Evolutionary conservation across 148 eudicot genomes (phyloP), one percentile per base, ranked within the genome.

Genomic region (Dianthus caryophyllus): DNA sequence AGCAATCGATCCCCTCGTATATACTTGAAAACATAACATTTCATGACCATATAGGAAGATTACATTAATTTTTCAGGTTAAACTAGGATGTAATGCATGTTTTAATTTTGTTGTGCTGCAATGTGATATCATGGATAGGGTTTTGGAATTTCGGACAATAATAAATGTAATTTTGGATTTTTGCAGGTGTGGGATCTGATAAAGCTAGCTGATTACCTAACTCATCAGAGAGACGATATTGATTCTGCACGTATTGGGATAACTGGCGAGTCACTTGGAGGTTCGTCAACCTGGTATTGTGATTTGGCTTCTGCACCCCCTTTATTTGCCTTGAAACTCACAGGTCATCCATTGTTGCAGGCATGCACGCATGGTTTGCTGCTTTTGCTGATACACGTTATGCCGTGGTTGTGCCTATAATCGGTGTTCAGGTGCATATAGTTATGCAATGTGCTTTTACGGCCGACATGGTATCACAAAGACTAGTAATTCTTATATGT

Each of bases 211-310:
- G 99, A 94, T 68, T 79, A 94, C 77, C 96, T 94, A 54, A 69
- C 83, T 55, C 53, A 61, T n/a, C 67, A 72, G 53, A 79, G 99
- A 75, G 80, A 85, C 52, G 99, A 90, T 74, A 76, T 90, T 64
- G 96, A 94, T 73, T 77, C 81, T 39, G 73, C 82, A 29, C 82
- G 77, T 74, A 90, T 94, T 60, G 99, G 99, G 77, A 90, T 94
- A 51, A 88, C 99, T 29, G 99, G 99, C 38, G 97, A 90, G 92
- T 94, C 99, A 54, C 99, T 94, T 69, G 99, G 99, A 86, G 99
- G 98, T 94, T 43, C 30, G 83, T 57, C n/a, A 54, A 61, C 66
- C 64, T 33, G 57, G 36, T 65, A 50, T 41, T 47, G 12, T 50
- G 41, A 52, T 44, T 53, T 29, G 22, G 44, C 14, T 26, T 65